phyloP scores from a whole-genome alignment of 352 stramenopile species.

The Phytophthora meadii region DNA sequence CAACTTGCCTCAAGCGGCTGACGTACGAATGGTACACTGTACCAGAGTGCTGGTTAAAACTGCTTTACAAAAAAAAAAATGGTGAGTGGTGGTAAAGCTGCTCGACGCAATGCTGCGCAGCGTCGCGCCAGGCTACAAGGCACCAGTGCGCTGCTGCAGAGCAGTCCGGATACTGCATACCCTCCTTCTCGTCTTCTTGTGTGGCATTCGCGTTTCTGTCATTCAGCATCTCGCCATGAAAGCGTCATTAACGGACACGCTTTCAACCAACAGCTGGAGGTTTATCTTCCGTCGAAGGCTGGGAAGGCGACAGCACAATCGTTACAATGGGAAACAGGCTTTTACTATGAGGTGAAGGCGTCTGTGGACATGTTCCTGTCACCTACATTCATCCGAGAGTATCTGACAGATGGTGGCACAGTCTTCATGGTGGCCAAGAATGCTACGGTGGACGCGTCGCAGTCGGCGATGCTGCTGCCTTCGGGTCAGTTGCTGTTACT shows the following conservation, averaged over 20 bases:
- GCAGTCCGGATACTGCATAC: slow-evolving; percentile 19
- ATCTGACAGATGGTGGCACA: slow-evolving; percentile 48
- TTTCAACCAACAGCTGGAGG: slow-evolving; percentile 78
- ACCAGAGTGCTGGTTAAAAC: neutral
- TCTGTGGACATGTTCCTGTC: slow-evolving; percentile 66
- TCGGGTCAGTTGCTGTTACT: slow-evolving; percentile 75
- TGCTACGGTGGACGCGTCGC: slow-evolving; percentile 58
- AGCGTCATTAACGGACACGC: slow-evolving; percentile 54
- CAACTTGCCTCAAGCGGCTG: neutral
- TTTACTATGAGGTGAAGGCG: slow-evolving; percentile 80
- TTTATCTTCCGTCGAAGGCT: slow-evolving; percentile 50
- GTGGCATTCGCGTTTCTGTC: slow-evolving; percentile 65
- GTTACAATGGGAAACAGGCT: slow-evolving; percentile 81
- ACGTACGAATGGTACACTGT: slow-evolving; percentile 5
- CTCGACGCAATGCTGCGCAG: slow-evolving; percentile 30
- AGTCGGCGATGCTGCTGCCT: slow-evolving; percentile 69
- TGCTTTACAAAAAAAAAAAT: slow-evolving; percentile 30
- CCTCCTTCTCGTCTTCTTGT: slow-evolving; percentile 56
- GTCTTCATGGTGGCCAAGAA: slow-evolving; percentile 87
- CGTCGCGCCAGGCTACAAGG: slow-evolving; percentile 29
- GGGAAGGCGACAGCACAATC: slow-evolving; percentile 49
- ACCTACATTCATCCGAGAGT: slow-evolving; percentile 64
- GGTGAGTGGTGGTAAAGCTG: slow-evolving; percentile 73
- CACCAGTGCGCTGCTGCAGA: slow-evolving; percentile 15
- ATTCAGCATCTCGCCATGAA: slow-evolving; percentile 55